phyloP scores from a whole-genome alignment of 345 rosid species.

The Salix caprea region DNA sequence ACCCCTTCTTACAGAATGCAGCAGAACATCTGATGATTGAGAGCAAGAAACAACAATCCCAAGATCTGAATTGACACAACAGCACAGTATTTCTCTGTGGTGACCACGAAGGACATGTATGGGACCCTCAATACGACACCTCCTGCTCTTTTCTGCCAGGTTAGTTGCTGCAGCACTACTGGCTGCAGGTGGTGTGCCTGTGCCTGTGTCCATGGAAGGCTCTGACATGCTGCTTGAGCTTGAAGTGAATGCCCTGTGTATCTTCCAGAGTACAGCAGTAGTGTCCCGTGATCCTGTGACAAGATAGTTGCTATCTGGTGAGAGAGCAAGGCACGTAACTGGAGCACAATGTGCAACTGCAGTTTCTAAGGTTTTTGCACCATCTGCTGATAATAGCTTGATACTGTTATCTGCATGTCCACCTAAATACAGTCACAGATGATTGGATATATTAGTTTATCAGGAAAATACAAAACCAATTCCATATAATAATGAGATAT shows the following conservation, averaged over 20 bases:
- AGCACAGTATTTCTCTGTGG: constrained; percentile 57
- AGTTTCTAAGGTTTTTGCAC: constrained; percentile 82
- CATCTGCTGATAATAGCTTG: constrained; percentile 80
- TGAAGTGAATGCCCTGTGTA: constrained; percentile 55
- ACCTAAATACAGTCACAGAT: constrained; percentile 41
- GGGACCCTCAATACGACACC: constrained; percentile 77
- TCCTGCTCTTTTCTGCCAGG: constrained; percentile 59
- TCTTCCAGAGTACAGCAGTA: constrained; percentile 87
- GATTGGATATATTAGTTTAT: not conserved
- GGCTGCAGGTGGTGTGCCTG: constrained; percentile 41
- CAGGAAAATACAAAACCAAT: not conserved
- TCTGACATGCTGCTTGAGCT: constrained; percentile 52
- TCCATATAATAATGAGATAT: not conserved
- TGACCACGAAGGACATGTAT: constrained; percentile 92
- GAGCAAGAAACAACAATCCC: constrained; percentile 82
- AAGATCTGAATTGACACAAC: constrained; percentile 84
- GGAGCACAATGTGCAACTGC: constrained; percentile 94
- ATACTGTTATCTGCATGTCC: constrained; percentile 93
- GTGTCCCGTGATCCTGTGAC: constrained; percentile 88
- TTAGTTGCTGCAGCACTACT: constrained; percentile 40
- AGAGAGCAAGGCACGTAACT: constrained; percentile 93
- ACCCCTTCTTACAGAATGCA: constrained; percentile 87
- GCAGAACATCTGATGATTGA: constrained; percentile 58
- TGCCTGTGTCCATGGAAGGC: constrained; percentile 37
- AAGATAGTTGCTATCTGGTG: constrained; percentile 76